phyloP scores from a whole-genome alignment of 805 yeast species.

The Candida lessepsii region DNA sequence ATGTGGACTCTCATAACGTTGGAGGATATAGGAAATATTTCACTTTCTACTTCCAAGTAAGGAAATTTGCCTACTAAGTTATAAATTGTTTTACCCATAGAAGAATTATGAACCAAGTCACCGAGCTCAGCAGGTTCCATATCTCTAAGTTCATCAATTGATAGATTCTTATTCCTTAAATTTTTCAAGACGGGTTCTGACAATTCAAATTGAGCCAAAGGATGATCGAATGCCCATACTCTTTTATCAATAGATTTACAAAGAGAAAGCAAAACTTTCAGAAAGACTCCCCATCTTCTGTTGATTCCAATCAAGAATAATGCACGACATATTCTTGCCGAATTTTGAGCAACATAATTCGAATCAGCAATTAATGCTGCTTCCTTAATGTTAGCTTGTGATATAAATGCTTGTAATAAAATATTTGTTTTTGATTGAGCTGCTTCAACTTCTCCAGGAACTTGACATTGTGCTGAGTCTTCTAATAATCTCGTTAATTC shows the following conservation, averaged over 20 bases:
- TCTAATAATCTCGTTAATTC: conserved; percentile 69
- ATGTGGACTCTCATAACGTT: conserved; percentile 83
- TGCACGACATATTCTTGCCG: conserved; percentile 91
- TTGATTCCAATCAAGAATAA: conserved; percentile 82
- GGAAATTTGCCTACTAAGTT: conserved; percentile 73
- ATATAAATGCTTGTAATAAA: conserved; percentile 82
- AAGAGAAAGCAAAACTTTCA: conserved; percentile 70
- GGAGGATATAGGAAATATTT: conserved; percentile 83
- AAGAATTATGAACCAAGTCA: conserved; percentile 79
- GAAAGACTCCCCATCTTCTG: conserved; percentile 85
- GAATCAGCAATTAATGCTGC: conserved; percentile 84
- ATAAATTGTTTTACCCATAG: conserved; percentile 65
- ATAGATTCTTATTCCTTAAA: conserved; percentile 61
- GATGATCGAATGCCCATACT: conserved; percentile 89
- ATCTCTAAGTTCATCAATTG: conserved; percentile 71
- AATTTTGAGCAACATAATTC: conserved; percentile 92
- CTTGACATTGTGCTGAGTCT: conserved; percentile 69
- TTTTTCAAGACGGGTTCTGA: conserved; percentile 64
- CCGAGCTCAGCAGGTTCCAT: conserved; percentile 78
- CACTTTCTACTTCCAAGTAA: conserved; percentile 67
- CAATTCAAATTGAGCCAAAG: conserved; percentile 81
- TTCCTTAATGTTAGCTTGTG: conserved; percentile 68
- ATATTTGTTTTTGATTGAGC: conserved; percentile 86
- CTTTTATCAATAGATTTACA: conserved; percentile 85
- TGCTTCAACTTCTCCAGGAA: conserved; percentile 72